Base-by-base conservation (phyloP, 2,329 filamentous ascomycete genomes). In the Escovopsis weberi region DNA sequence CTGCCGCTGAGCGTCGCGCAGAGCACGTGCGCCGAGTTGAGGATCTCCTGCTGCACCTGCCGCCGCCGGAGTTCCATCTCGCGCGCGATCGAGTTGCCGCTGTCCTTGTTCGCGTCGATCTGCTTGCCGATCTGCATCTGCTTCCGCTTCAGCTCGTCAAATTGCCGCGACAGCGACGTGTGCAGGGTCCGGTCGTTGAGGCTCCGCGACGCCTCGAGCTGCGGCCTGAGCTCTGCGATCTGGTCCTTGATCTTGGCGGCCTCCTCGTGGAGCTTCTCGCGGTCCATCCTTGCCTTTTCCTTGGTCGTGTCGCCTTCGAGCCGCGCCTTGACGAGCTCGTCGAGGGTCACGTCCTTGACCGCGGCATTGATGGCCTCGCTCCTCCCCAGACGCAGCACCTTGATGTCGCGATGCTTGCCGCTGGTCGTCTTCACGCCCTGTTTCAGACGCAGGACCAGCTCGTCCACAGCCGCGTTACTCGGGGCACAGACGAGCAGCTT, bases 401-500 rank as follows among this genome's bases (percentile, higher is more conserved):
- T 87, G 55, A 96, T 74, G 49, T 84, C 83, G 50, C 84, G 80
- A 11, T 69, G 68, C 26, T 78, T 71, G 2, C 91, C 89, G 37
- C 73, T 75, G 45, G 75, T 70, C 1, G 85, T 88, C 55, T 80
- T 89, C 41, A 98, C 74, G 4, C 91, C 91, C 42, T 77, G 69
- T 62, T 94, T 96, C 55, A 98, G 74, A 65, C 91, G 82, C 59
- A 95, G 79, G 15, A 98, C 91, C 48, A 98, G 60, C 60, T 98
- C 91, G 58, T 98, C 91, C 6, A 98, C 91, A 30, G 91, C 91
- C 6, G 91, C 91, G 60, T 98, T 98, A 70, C 88, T 96, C 12
- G 91, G 91, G n/a, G 91, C 91, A 56, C 91, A 98, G 23, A 98
- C 85, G 26, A 98, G 73, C 26, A 98, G 70, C 60, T 96, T 98